phyloP scores from a whole-genome alignment of 2,329 filamentous ascomycete genomes.

The Cordyceps pruinosa region DNA sequence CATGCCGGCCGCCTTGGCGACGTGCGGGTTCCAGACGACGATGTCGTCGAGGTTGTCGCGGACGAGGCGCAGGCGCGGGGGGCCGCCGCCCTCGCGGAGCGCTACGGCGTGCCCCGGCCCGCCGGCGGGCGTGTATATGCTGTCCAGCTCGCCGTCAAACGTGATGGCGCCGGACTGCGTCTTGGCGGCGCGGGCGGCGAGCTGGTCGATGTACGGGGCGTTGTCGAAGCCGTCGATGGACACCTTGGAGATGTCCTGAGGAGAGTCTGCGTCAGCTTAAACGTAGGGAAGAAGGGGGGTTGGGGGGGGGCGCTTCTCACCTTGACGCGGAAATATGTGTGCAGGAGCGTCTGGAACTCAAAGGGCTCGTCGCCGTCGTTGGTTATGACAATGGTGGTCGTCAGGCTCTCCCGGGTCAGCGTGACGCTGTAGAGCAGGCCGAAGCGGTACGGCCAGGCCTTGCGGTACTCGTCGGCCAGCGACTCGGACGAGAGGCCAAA shows the following conservation, averaged over 20 bases:
- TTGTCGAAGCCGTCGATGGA: constrained; percentile 69
- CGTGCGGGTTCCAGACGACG: constrained; percentile 97
- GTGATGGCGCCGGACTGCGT: constrained; percentile 58
- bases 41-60: constrained; percentile 82
- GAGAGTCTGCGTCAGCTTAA: neutral
- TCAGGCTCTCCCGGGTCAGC: constrained; percentile 64
- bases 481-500: constrained; percentile 78
- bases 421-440: constrained; percentile 91
- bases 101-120: constrained; percentile 52
- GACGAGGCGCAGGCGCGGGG: constrained; percentile 62
- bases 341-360: constrained; percentile 86
- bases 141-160: constrained; percentile 76
- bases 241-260: constrained; percentile 70
- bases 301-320: constrained; percentile 47
- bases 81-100: constrained; percentile 56
- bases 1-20: constrained; percentile 73
- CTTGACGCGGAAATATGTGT: constrained; percentile 79
- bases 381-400: constrained; percentile 77
- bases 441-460: constrained; percentile 81
- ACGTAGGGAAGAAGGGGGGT: neutral
- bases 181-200: constrained; percentile 56
- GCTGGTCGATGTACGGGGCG: constrained; percentile 78
- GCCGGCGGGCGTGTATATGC: constrained; percentile 70
- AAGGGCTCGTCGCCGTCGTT: constrained; percentile 80
- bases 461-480: constrained; percentile 59